Conservation (phyloP, 495 filamentous ascomycete species). For the Bombardia bombarda region DNA sequence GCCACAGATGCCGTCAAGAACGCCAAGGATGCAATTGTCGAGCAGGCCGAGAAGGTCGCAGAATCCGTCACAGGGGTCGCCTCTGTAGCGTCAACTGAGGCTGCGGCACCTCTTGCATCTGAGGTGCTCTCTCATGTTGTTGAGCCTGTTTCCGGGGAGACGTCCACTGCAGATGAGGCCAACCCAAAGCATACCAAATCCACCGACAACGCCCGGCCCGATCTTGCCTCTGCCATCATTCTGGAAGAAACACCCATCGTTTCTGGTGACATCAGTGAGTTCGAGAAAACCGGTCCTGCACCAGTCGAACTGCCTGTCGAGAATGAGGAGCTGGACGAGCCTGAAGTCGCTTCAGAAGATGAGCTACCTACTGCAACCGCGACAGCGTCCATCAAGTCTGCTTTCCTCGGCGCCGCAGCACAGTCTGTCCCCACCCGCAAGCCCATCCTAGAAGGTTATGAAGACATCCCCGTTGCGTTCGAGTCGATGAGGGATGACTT, state of each 20-base stretch:
- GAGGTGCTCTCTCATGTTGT: neutral
- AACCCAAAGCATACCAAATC: constrained; percentile 8
- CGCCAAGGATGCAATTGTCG: constrained; percentile 12
- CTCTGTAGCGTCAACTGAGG: neutral
- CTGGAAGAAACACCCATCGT: constrained; percentile 17
- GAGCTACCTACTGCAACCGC: constrained; percentile 4
- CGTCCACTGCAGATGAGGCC: constrained; percentile 8
- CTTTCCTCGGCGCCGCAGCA: constrained; percentile 36
- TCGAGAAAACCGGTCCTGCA: constrained; percentile 43
- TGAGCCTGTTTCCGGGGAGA: neutral
- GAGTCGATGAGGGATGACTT: constrained; percentile 50
- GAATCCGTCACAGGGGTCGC: constrained; percentile 3
- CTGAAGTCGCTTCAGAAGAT: neutral
- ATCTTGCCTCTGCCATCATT: constrained; percentile 16
- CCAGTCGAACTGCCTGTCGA: constrained; percentile 39
- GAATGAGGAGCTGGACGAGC: constrained; percentile 2
- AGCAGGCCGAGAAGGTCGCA: constrained; percentile 8
- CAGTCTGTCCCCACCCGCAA: constrained; percentile 33
- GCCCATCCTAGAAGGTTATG: constrained; percentile 33
- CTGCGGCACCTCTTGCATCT: neutral
- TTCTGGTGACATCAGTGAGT: constrained; percentile 16
- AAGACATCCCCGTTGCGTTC: constrained; percentile 50
- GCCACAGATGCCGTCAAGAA: constrained; percentile 6
- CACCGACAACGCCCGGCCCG: constrained; percentile 5
- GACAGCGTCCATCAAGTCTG: constrained; percentile 26